Evolutionary conservation across 208 protist genomes (phyloP).

Genomic region (Trypanosoma vivax): DNA sequence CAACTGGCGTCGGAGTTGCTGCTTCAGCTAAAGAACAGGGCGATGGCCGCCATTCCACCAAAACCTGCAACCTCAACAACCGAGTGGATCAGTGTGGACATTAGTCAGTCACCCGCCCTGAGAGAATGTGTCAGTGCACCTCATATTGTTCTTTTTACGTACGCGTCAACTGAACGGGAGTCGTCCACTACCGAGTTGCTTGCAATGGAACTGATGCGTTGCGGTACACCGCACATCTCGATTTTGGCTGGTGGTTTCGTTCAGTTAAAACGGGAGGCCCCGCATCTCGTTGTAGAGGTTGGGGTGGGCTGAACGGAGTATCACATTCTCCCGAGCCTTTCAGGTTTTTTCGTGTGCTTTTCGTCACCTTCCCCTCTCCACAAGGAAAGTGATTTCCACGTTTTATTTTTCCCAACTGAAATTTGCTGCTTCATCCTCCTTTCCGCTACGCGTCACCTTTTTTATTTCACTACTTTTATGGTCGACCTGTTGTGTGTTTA

Average conservation of each 20-base stretch:
- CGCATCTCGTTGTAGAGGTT: slow-evolving; percentile 28
- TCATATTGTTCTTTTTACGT: slow-evolving; percentile 22
- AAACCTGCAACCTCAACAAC: neutral
- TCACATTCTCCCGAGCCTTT: too few relatives aligned
- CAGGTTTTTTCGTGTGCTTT: too few relatives aligned
- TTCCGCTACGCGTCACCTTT: too few relatives aligned
- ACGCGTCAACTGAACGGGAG: slow-evolving; percentile 5
- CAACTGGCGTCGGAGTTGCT: slow-evolving; percentile 46
- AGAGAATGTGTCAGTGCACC: neutral
- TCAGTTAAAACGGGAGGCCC: slow-evolving; percentile 24
- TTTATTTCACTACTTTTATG: too few relatives aligned
- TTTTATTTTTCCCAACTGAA: too few relatives aligned
- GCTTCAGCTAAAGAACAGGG: slow-evolving; percentile 25
- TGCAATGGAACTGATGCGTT: slow-evolving; percentile 36
- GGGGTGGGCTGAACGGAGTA: neutral
- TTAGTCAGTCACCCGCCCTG: neutral
- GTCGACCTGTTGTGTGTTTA: too few relatives aligned
- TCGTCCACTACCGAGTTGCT: slow-evolving; percentile 28
- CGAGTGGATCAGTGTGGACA: neutral
- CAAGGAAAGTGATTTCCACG: too few relatives aligned
- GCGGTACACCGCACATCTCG: slow-evolving; percentile 52
- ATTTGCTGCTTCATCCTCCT: too few relatives aligned
- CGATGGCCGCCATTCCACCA: slow-evolving; percentile 34
- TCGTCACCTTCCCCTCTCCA: too few relatives aligned
- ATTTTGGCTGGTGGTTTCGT: slow-evolving; percentile 53